Evolutionary conservation across 169 alveolate genomes (phyloP).

Genomic region (Cryptosporidium tyzzeri): DNA sequence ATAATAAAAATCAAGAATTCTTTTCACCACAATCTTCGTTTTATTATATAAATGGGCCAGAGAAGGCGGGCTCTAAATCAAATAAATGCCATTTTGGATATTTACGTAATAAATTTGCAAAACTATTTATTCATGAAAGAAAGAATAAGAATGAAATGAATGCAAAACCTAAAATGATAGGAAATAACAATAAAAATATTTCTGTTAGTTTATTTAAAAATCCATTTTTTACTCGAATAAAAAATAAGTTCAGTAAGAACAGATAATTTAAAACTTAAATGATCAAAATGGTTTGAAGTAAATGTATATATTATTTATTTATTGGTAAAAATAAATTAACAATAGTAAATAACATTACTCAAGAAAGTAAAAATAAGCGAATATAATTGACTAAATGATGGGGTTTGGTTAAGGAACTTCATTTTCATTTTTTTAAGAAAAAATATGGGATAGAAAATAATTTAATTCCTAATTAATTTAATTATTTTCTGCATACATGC

Average conservation of each 20-base stretch:
- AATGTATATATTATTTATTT: too few species aligned
- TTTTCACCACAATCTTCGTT: slow-evolving; percentile 7
- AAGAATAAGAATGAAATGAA: background rate
- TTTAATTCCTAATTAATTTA: too few species aligned
- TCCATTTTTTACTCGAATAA: background rate
- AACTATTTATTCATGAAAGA: background rate
- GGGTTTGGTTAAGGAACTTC: background rate
- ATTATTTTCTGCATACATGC: background rate
- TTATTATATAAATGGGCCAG: background rate
- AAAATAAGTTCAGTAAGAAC: background rate
- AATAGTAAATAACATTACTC: too few species aligned
- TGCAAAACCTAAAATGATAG: too few species aligned
- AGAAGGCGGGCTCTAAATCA: background rate
- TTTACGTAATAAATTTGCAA: background rate
- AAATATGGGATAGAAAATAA: too few species aligned
- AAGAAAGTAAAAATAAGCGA: too few species aligned
- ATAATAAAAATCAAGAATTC: background rate
- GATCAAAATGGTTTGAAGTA: too few species aligned
- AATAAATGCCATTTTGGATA: background rate
- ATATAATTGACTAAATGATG: background rate
- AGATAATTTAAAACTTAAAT: too few species aligned
- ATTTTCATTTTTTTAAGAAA: background rate
- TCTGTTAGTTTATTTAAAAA: too few species aligned
- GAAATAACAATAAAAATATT: background rate
- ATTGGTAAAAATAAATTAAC: too few species aligned